phyloP scores from a whole-genome alignment of 2,329 filamentous ascomycete species.

The Lojkania enalia region DNA sequence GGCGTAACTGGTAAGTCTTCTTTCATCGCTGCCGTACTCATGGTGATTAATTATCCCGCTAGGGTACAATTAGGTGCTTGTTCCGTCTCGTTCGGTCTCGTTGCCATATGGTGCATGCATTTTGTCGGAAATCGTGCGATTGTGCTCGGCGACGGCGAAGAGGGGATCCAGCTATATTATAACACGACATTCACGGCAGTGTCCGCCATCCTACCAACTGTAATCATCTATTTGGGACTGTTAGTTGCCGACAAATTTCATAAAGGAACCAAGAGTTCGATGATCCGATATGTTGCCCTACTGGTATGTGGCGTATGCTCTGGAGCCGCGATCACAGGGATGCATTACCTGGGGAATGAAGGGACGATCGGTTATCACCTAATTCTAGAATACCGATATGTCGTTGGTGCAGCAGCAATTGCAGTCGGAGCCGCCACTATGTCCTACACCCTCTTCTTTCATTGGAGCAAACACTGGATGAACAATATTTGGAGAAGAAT shows the following conservation, averaged over 20 bases:
- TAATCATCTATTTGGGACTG: conserved; percentile 74
- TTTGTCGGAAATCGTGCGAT: conserved; percentile 84
- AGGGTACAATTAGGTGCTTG: conserved; percentile 50
- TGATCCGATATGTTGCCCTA: conserved; percentile 37
- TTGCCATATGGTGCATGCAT: conserved; percentile 65
- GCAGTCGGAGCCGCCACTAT: conserved; percentile 71
- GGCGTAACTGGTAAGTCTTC: conserved; percentile 32
- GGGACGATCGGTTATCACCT: conserved; percentile 78
- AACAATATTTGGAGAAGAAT: conserved; percentile 76
- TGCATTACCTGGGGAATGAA: conserved; percentile 87
- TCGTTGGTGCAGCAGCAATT: conserved; percentile 71
- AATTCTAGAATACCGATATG: conserved; percentile 60
- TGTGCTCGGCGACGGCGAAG: conserved; percentile 63
- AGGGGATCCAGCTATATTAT: conserved; percentile 72
- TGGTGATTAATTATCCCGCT: conserved; percentile 12
- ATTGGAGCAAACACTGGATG: conserved; percentile 75
- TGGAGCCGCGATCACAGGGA: conserved; percentile 75
- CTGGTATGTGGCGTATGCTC: conserved; percentile 68
- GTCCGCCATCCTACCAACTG: conserved; percentile 78
- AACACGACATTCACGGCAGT: conserved; percentile 70
- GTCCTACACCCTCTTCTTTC: conserved; percentile 76
- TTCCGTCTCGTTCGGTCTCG: conserved; percentile 50
- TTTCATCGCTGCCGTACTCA: too few relatives aligned
- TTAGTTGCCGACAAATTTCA: conserved; percentile 60
- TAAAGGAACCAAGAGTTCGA: conserved; percentile 29